Base-by-base conservation (phyloP, 345 rosid genomes). In the Raphanus sativus region DNA sequence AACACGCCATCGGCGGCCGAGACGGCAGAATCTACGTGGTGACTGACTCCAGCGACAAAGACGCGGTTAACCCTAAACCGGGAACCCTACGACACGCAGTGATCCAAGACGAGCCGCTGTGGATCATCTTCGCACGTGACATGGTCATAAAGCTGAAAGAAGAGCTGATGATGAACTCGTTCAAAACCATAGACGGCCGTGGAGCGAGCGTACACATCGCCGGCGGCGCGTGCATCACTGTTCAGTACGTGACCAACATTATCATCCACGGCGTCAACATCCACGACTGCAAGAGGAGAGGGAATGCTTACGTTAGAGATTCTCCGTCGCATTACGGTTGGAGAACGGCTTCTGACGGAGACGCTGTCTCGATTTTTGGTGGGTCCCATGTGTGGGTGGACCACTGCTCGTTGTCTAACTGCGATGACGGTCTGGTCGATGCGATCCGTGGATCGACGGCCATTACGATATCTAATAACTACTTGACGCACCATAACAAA, bases 341-440 rank as follows among this genome's bases (percentile, higher is more conserved):
- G 92, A 77, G 89, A 45, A 88, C 91, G 5, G 75, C 71, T 28
- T 88, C 91, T 4, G 89, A 88, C 55, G 91, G 91, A 1, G 88
- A 88, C 26, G 89, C 86, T 10, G 82, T 88, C 15, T 86, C 88
- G 1, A 83, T 88, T 0, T 88, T 86, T 9, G 87, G 91, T 7
- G 91, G 89, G 16, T 83, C 88, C 45, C 89, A 88, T 1, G 84
- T 88, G 38, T 88, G 91, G 91, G 87, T 86, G 4, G 91, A 88
- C 61, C 91, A 88, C 13, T 88, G 89, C 70, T 86, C 90, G 1
- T 65, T 88, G 75, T 88, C 90, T 2, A 88, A 86, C 30, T 88
- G 90, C 52, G 56, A 32, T 2, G 92, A 86, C 58, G 92, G 92
- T 28, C 29, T 88, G 70, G 62, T 88, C 3, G 92, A 88, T 4